Conservation (phyloP, 331 rosid genomes). For the Malus hybrid region DNA sequence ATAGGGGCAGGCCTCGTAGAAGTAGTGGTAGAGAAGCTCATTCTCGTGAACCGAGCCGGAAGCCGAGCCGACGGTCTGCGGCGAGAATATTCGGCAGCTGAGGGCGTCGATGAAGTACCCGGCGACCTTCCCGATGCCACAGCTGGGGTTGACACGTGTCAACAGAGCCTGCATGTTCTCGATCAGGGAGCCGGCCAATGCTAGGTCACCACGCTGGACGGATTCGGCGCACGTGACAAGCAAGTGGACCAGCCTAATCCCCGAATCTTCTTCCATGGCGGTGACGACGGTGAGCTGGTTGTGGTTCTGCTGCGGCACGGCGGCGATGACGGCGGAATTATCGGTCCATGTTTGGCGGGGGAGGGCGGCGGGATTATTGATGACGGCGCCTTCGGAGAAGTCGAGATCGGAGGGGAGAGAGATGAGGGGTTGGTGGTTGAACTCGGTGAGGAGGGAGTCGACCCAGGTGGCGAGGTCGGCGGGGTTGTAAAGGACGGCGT, state of each 20-base stretch:
- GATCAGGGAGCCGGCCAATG: conserved; percentile 64
- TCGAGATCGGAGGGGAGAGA: conserved; percentile 50
- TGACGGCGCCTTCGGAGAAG: conserved; percentile 36
- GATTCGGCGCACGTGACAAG: conserved; percentile 82
- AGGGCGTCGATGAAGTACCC: conserved; percentile 79
- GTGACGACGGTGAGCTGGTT: conserved; percentile 30
- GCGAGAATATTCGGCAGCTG: conserved; percentile 54
- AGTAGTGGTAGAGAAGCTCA: conserved; percentile 64
- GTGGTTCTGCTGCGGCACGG: conserved; percentile 1
- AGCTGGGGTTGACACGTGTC: conserved; percentile 44
- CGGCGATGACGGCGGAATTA: neutral
- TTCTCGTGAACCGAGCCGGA: conserved; percentile 32
- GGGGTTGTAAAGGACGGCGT: conserved; percentile 61
- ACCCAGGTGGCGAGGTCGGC: conserved; percentile 75
- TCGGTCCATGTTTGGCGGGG: conserved; percentile 14
- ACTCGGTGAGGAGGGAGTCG: conserved; percentile 20
- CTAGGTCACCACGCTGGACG: conserved; percentile 61
- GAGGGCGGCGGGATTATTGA: conserved; percentile 11
- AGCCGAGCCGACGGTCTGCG: conserved; percentile 4
- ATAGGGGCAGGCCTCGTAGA: conserved; percentile 86
- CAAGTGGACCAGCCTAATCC: conserved; percentile 68
- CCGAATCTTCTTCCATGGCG: conserved; percentile 81
- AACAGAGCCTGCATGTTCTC: conserved; percentile 63
- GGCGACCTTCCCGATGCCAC: conserved; percentile 94
- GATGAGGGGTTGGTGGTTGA: conserved; percentile 22